Percentiles rank a stretch among this genome's conserved stretches.
Conservation (phyloP, 352 stramenopile species). For the Phytophthora europaea region DNA sequence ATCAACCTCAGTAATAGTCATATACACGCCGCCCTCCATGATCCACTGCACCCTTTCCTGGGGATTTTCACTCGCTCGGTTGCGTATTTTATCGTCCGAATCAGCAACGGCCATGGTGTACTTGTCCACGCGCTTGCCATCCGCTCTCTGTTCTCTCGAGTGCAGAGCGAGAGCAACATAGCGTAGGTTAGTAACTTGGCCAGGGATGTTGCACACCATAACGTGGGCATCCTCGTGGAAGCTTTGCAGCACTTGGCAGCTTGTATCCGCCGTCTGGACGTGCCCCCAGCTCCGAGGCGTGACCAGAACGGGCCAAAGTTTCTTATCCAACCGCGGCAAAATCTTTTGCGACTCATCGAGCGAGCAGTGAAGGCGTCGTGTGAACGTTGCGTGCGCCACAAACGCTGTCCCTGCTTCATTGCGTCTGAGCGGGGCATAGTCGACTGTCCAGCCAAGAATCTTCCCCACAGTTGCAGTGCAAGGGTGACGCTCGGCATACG, state of each 20-base stretch:
- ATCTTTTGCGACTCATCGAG: background rate
- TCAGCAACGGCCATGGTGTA: conserved; percentile 15
- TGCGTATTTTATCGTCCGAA: conserved; percentile 7
- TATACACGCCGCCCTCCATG: conserved; percentile 25
- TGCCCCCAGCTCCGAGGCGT: background rate
- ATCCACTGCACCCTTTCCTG: conserved; percentile 27
- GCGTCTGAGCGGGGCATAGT: conserved; percentile 14
- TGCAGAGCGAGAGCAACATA: conserved; percentile 6
- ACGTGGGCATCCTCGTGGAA: background rate
- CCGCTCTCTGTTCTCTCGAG: conserved; percentile 1
- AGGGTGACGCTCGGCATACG: background rate
- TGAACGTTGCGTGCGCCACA: conserved; percentile 20
- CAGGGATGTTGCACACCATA: background rate
- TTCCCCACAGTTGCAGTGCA: conserved; percentile 15
- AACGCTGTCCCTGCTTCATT: background rate
- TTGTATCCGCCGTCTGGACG: background rate
- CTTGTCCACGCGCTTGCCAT: conserved; percentile 53
- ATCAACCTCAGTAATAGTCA: conserved; percentile 33
- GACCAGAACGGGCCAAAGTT: conserved; percentile 5
- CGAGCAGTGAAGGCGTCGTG: conserved; percentile 4
- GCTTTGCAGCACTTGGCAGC: background rate
- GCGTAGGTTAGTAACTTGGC: background rate
- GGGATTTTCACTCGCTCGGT: conserved; percentile 10
- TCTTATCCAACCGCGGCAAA: conserved; percentile 2
- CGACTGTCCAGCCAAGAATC: conserved; percentile 21